Percentiles rank a stretch among this genome's conserved stretches.
Evolutionary conservation across 106 monocot genomes (phyloP).

Genomic region (Ottelia alismoides): DNA sequence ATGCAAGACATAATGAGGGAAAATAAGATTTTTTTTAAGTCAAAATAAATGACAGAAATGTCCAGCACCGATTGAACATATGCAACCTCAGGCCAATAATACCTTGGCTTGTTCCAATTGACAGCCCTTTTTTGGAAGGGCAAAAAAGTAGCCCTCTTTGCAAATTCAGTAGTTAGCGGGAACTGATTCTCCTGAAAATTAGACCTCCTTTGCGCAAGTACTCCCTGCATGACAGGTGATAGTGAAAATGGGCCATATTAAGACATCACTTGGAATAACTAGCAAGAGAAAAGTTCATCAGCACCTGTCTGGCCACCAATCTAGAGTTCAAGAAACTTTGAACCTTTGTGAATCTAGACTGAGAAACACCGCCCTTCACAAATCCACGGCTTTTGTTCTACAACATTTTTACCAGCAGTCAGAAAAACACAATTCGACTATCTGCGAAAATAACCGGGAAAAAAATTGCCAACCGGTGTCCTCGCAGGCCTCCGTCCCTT

Average conservation of each 20-base stretch:
- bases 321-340: conserved; percentile 67
- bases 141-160: conserved; percentile 32
- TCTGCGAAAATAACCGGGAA: neutral
- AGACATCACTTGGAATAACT: neutral
- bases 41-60: no score
- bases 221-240: conserved; percentile 46
- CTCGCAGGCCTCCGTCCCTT: conserved; percentile 49
- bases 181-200: conserved; percentile 60
- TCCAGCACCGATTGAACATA: no score
- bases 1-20: no score
- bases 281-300: neutral
- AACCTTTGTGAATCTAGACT: conserved; percentile 23
- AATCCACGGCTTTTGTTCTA: conserved; percentile 69
- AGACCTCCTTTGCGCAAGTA: conserved; percentile 72
- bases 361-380: conserved; percentile 30
- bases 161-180: conserved; percentile 31
- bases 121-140: conserved; percentile 30
- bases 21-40: no score
- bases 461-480: conserved; percentile 27
- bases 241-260: no score
- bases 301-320: conserved; percentile 82
- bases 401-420: neutral
- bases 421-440: neutral
- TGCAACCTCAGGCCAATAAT: neutral
- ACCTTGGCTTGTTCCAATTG: conserved; percentile 51